Percentiles rank a stretch among this genome's conserved stretches.
Conservation (phyloP, 2,329 filamentous ascomycete species). For the Pseudopyricularia cyperi region DNA sequence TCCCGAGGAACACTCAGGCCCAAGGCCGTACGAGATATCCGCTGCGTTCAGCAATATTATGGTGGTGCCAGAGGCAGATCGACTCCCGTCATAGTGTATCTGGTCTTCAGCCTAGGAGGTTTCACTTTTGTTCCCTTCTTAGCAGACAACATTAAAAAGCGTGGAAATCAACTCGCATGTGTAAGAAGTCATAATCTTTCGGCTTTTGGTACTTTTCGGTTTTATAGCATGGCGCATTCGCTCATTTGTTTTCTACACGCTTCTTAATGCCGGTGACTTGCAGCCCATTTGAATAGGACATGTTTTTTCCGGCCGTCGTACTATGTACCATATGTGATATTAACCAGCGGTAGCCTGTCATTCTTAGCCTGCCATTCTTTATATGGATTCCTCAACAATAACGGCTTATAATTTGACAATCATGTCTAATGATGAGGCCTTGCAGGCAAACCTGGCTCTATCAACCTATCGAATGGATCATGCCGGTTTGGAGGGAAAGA, state of each 20-base stretch:
- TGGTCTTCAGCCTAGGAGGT: not conserved
- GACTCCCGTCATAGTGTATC: not conserved
- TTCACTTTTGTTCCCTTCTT: not conserved
- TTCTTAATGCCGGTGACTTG: too few relatives aligned
- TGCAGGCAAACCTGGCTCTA: not conserved
- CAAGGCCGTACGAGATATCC: conserved; percentile 36
- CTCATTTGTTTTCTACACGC: too few relatives aligned
- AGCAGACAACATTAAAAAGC: not conserved
- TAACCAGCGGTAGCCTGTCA: too few relatives aligned
- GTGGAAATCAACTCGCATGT: not conserved
- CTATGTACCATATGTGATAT: too few relatives aligned
- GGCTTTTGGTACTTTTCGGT: too few relatives aligned
- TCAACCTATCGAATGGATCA: not conserved
- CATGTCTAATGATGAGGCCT: not conserved
- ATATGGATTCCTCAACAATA: not conserved
- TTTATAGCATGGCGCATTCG: too few relatives aligned
- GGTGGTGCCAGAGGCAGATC: conserved; percentile 19
- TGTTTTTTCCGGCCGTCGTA: too few relatives aligned
- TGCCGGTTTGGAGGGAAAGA: not conserved
- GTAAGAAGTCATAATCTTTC: too few relatives aligned
- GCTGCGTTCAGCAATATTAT: conserved; percentile 44
- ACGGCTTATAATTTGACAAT: not conserved
- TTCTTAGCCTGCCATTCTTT: too few relatives aligned
- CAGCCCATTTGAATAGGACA: too few relatives aligned
- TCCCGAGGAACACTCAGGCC: conserved; percentile 24